Percentiles rank a stretch among this genome's conserved stretches.
These are phyloP conservation scores for Acanthochlamys bracteata DNA, from an alignment of 106 monocot genomes.

Conservation along the genomic window DNA sequence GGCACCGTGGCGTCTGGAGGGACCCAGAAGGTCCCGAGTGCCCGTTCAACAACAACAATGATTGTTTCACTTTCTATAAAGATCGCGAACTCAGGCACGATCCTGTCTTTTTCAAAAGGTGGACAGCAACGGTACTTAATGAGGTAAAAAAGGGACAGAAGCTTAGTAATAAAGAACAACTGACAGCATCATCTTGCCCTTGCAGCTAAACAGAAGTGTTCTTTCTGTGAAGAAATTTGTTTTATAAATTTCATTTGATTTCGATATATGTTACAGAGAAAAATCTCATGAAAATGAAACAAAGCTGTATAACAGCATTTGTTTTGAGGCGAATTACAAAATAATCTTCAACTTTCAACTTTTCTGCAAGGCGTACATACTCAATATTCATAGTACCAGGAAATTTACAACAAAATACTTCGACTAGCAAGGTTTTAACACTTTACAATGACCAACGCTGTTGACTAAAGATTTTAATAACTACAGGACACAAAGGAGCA, in stretches of 20 bases:
- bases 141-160: conserved; percentile 35
- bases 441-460: too few species aligned
- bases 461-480: too few species aligned
- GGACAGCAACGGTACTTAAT: conserved; percentile 39
- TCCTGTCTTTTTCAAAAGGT: conserved; percentile 33
- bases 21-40: conserved; percentile 43
- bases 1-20: conserved; percentile 47
- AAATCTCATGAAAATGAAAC: background rate
- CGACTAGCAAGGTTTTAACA: too few species aligned
- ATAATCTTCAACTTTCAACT: background rate
- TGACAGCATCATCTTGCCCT: conserved; percentile 5
- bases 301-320: background rate
- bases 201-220: background rate
- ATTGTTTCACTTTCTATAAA: conserved; percentile 60
- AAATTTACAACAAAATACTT: too few species aligned
- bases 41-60: conserved; percentile 1
- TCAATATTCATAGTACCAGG: too few species aligned
- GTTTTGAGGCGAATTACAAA: background rate
- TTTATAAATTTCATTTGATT: too few species aligned
- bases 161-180: conserved; percentile 1
- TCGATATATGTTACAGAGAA: background rate
- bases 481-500: background rate
- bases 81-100: conserved; percentile 46
- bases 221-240: too few species aligned
- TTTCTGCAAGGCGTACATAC: background rate